A percentile compares a stretch with the other conserved stretches of the same genome.
phyloP scores from a whole-genome alignment of 2,329 filamentous ascomycete species.

The Botrytis aclada region DNA sequence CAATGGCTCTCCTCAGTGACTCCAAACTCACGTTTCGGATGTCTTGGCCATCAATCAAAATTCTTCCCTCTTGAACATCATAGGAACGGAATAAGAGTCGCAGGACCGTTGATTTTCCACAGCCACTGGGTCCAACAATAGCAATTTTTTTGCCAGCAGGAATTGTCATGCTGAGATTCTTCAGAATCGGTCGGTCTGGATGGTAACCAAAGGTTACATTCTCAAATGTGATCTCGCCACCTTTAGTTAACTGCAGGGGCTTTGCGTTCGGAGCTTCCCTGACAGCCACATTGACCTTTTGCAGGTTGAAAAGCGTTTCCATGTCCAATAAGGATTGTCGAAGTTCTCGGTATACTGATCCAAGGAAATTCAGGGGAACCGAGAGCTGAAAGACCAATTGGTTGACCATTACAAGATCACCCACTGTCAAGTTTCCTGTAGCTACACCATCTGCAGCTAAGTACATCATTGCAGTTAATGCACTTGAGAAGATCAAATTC shows the following conservation, averaged over 20 bases:
- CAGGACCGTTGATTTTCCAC: slow-evolving; percentile 92
- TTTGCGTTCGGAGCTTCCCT: slow-evolving; percentile 73
- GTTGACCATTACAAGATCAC: slow-evolving; percentile 97
- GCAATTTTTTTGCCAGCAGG: slow-evolving; percentile 95
- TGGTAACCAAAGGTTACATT: slow-evolving; percentile 95
- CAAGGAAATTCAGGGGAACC: slow-evolving; percentile 93
- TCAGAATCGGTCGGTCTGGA: slow-evolving; percentile 79
- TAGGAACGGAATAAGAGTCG: slow-evolving; percentile 92
- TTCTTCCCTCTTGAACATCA: slow-evolving; percentile 79
- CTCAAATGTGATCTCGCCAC: slow-evolving; percentile 90
- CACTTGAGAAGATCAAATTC: slow-evolving; percentile 94
- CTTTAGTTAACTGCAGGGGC: slow-evolving; percentile 66
- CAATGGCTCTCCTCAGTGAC: slow-evolving; percentile 79
- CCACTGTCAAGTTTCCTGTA: slow-evolving; percentile 76
- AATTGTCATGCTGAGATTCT: slow-evolving; percentile 80
- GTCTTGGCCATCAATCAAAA: slow-evolving; percentile 91
- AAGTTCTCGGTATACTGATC: slow-evolving; percentile 95
- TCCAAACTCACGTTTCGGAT: slow-evolving; percentile 79
- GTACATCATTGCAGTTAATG: slow-evolving; percentile 97
- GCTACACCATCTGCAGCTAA: slow-evolving; percentile 88
- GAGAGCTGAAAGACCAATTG: slow-evolving; percentile 98
- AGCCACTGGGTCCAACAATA: slow-evolving; percentile 90
- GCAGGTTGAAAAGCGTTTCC: slow-evolving; percentile 96
- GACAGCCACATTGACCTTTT: slow-evolving; percentile 91
- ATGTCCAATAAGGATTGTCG: slow-evolving; percentile 94